Base-by-base conservation (phyloP, 2,329 filamentous ascomycete species). In the Pleomassaria siparia region DNA sequence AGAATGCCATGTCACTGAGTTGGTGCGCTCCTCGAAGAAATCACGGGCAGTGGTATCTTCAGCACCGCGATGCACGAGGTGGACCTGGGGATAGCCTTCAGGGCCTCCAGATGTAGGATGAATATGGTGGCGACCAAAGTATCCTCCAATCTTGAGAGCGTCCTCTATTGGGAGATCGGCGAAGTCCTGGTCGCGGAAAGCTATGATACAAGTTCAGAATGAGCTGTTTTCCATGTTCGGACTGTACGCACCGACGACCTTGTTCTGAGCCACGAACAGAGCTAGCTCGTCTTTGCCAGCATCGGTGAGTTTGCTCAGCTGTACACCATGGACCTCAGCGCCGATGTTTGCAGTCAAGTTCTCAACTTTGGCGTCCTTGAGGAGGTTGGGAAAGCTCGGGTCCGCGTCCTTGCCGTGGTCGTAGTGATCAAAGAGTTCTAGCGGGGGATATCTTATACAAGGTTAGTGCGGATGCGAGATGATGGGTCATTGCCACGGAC, bases 1-100 rank as follows among this genome's bases (percentile, higher is more conserved):
- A 0, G 85, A 88, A 73, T 96, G 91, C 90, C 90, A 96, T 7
- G 89, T 89, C 1, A 95, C 84, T 1, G 86, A 88, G 71, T 86
- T 92, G 3, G 88, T 91, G 18, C 87, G 81, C 39, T 82, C 81
- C 45, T 80, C 73, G 56, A 90, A 85, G 70, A 87, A 88, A 40
- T 80, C 76, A 16, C 80, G 73, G 16, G 77, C 80, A 2, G 76
- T 80, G 6, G 78, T 82, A 58, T 88, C 85, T 49, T 82, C 74
- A 40, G 82, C 85, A 16, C 83, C 83, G 30, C 88, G 82, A 71
- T 92, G 88, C 1, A 92, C 88, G 2, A 94, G 80, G 63, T 92
- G 88, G 13, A 94, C 72, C 67, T 91, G 84, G 0, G 88, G 88
- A 65, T 84, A 80, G 3, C 86, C 87, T 52, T 82, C 82, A 0